These are phyloP conservation scores for Agrocybe pediades DNA, from an alignment of 768 basidiomycete genomes.

Conservation along the genomic window DNA sequence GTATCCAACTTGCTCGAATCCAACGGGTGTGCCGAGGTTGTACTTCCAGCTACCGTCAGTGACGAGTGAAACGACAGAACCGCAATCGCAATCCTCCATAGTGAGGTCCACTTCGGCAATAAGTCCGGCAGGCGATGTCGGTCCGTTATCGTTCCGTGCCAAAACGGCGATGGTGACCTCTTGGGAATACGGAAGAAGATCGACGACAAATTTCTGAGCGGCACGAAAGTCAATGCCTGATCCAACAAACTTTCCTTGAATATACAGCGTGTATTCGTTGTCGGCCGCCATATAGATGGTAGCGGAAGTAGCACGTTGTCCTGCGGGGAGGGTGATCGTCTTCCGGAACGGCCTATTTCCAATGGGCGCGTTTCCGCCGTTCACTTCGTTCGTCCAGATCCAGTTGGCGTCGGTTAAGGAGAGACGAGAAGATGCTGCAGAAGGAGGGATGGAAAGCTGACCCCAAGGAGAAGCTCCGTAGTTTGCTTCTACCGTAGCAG, in stretches of 20 bases:
- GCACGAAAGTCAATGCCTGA: background rate
- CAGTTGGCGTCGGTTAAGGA: background rate
- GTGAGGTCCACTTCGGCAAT: background rate
- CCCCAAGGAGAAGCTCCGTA: background rate
- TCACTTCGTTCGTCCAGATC: conserved; percentile 9
- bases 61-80: background rate
- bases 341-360: conserved; percentile 9
- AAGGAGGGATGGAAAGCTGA: background rate
- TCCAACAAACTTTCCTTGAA: background rate
- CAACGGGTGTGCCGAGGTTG: background rate
- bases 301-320: background rate
- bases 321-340: conserved; percentile 3
- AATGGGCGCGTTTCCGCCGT: background rate
- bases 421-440: background rate
- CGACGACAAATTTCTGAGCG: background rate
- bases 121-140: background rate
- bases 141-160: background rate
- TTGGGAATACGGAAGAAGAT: background rate
- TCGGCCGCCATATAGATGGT: background rate
- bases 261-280: background rate
- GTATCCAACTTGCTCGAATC: background rate
- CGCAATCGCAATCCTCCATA: background rate
- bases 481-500: conserved; percentile 24
- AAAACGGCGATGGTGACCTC: background rate
- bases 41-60: background rate